Evolutionary conservation across 306 rosid genomes (phyloP), one percentile per base, ranked within the genome.

Genomic region (Lithocarpus polystachyus): DNA sequence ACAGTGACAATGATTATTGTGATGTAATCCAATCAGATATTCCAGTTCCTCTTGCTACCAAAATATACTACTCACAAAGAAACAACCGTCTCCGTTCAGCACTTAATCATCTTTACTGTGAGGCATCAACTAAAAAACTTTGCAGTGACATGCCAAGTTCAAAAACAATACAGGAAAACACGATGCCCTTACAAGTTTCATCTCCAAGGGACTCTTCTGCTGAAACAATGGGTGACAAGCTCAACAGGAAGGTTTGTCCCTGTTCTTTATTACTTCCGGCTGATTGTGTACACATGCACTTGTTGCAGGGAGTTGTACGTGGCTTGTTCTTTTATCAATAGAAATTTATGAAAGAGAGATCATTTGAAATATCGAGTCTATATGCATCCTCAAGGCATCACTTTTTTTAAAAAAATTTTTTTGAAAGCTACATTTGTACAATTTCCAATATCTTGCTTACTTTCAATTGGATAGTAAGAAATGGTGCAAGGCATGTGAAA

Each of bases 41-140:
- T 77, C 97, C 97, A 54, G 88, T 81, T 77, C 99, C 99, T 61
- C 97, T 95, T 75, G 99, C 98, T 55, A 89, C 98, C 19, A 95
- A 91, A 89, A 84, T 91, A 52, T 95, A 91, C 80, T 93, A 90
- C 89, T 93, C 97, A 17, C 97, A 91, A 83, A 90, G 89, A 89
- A 85, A 82, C 80, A 89, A 86, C 78, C 88, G 97, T 19, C 78
- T 93, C 45, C 98, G 97, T 61, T 85, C 93, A 59, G 82, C 89
- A 53, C 87, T 95, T 75, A 85, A 84, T 53, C 88, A 87, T 83
- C 87, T 91, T 43, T 93, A 91, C 85, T 76, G 77, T 70, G 92
- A 90, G 81, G 74, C 84, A 82, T 82, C 89, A 78, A 77, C 81
- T 52, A 87, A 84, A 80, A 90, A 82, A 83, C 70, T 71, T 24